Percentiles rank a stretch among this genome's conserved stretches.
phyloP scores from a whole-genome alignment of 768 basidiomycete genomes.

The Boletus reticuloceps region DNA sequence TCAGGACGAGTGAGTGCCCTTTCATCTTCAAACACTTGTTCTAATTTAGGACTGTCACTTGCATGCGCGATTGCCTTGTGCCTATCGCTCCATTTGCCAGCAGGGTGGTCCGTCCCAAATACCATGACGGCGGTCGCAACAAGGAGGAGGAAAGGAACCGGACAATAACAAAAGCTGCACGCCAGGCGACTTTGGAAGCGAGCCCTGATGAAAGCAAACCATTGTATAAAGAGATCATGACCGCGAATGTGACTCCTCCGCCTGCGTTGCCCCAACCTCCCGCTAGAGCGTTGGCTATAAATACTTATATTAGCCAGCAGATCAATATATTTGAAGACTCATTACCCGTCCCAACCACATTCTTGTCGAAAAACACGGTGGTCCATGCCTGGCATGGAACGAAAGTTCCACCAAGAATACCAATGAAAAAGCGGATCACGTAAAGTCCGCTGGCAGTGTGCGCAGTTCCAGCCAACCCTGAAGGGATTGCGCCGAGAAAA shows the following conservation, averaged over 20 bases:
- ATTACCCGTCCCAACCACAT: conserved; percentile 37
- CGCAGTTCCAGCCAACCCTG: conserved; percentile 29
- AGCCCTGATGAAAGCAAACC: conserved; percentile 37
- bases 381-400: conserved; percentile 64
- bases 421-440: conserved; percentile 54
- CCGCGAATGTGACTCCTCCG: conserved; percentile 6
- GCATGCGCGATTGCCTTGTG: conserved; percentile 2
- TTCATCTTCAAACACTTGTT: conserved; percentile 9
- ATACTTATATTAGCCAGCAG: background rate
- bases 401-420: conserved; percentile 59
- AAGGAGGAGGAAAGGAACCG: conserved; percentile 48
- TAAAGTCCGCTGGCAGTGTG: conserved; percentile 40
- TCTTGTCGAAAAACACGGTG: conserved; percentile 57
- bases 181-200: conserved; percentile 45
- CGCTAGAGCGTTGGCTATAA: conserved; percentile 4
- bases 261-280: conserved; percentile 3
- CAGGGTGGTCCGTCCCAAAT: conserved; percentile 8
- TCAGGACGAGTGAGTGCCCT: conserved; percentile 1
- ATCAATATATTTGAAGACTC: background rate
- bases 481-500: conserved; percentile 5
- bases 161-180: conserved; percentile 53
- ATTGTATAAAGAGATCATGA: conserved; percentile 35
- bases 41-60: background rate
- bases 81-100: conserved; percentile 9
- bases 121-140: conserved; percentile 29